These are phyloP conservation scores for Penicillium angulare DNA, from an alignment of 495 filamentous ascomycete genomes.

Conservation along the genomic window DNA sequence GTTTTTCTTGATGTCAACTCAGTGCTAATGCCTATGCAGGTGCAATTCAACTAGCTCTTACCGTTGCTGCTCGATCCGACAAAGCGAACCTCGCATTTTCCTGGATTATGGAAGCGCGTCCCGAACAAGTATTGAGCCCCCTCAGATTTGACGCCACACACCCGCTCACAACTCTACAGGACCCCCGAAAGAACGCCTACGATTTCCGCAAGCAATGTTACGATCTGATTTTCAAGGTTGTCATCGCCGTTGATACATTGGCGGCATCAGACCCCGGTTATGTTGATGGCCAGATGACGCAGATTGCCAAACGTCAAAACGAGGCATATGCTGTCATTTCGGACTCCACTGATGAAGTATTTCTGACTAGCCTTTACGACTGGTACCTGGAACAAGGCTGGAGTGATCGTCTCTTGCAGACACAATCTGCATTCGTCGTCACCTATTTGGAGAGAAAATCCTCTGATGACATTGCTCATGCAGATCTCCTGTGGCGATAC, in stretches of 20 bases:
- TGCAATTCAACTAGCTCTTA: slow-evolving; percentile 84
- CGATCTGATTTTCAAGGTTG: slow-evolving; percentile 71
- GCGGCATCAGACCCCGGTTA: slow-evolving; percentile 62
- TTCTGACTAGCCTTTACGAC: slow-evolving; percentile 91
- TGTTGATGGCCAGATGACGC: slow-evolving; percentile 73
- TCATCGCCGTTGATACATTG: slow-evolving; percentile 70
- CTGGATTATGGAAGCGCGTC: slow-evolving; percentile 67
- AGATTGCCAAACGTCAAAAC: slow-evolving; percentile 69
- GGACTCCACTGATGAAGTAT: slow-evolving; percentile 82
- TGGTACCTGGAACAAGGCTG: slow-evolving; percentile 88
- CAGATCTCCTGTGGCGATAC: slow-evolving; percentile 91
- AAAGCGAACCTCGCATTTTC: slow-evolving; percentile 76
- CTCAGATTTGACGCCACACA: background rate
- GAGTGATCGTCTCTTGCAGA: slow-evolving; percentile 78
- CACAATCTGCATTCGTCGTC: slow-evolving; percentile 78
- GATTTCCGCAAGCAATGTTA: slow-evolving; percentile 77
- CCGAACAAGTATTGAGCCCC: slow-evolving; percentile 42
- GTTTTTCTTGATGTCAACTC: too few species aligned
- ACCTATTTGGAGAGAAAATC: slow-evolving; percentile 80
- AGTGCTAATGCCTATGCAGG: slow-evolving; percentile 46
- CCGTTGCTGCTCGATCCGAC: slow-evolving; percentile 77
- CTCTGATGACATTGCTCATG: slow-evolving; percentile 63
- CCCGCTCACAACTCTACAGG: slow-evolving; percentile 39
- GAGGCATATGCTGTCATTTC: slow-evolving; percentile 89
- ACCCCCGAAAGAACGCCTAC: slow-evolving; percentile 65